A percentile compares a stretch with the other conserved stretches of the same genome.
phyloP scores from a whole-genome alignment of 2,329 filamentous ascomycete species.

The Colletotrichum theobromicola region DNA sequence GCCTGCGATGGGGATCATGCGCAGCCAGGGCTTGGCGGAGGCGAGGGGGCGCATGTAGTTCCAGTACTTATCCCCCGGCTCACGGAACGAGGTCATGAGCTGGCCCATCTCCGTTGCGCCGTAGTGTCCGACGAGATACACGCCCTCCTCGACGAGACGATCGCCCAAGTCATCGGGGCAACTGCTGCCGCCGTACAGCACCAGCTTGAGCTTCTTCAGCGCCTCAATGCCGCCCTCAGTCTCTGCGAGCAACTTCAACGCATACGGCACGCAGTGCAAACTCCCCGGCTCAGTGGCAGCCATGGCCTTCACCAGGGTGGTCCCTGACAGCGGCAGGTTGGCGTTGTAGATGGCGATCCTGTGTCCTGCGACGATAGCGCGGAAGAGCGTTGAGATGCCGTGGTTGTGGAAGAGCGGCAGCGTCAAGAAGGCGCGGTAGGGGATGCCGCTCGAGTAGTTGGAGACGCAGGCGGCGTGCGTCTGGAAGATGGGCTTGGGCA shows the following conservation, averaged over 20 bases:
- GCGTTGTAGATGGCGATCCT: slow-evolving; percentile 53
- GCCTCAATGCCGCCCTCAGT: slow-evolving; percentile 51
- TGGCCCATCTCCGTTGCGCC: slow-evolving; percentile 62
- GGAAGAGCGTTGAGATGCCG: slow-evolving; percentile 53
- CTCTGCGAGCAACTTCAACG: slow-evolving; percentile 61
- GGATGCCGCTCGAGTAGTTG: slow-evolving; percentile 49
- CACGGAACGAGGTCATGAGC: slow-evolving; percentile 60
- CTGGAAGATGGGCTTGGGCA: slow-evolving; percentile 61
- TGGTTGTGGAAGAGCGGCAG: slow-evolving; percentile 58
- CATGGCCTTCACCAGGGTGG: slow-evolving; percentile 45
- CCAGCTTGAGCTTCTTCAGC: slow-evolving; percentile 46
- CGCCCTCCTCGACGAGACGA: slow-evolving; percentile 48
- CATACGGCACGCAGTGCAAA: slow-evolving; percentile 62
- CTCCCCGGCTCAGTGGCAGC: slow-evolving; percentile 47
- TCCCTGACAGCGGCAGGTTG: slow-evolving; percentile 51
- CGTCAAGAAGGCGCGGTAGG: slow-evolving; percentile 48
- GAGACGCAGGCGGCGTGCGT: slow-evolving; percentile 51
- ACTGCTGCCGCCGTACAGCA: slow-evolving; percentile 56
- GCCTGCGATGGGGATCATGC: slow-evolving; percentile 34
- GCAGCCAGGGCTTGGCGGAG: slow-evolving; percentile 44
- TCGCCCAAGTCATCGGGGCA: slow-evolving; percentile 60
- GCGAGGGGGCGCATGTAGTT: slow-evolving; percentile 54
- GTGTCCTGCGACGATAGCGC: slow-evolving; percentile 50
- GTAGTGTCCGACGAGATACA: slow-evolving; percentile 56
- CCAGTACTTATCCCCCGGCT: slow-evolving; percentile 57